These are phyloP conservation scores for Glycine tomentella DNA, from an alignment of 306 rosid species.

Conservation along the genomic window DNA sequence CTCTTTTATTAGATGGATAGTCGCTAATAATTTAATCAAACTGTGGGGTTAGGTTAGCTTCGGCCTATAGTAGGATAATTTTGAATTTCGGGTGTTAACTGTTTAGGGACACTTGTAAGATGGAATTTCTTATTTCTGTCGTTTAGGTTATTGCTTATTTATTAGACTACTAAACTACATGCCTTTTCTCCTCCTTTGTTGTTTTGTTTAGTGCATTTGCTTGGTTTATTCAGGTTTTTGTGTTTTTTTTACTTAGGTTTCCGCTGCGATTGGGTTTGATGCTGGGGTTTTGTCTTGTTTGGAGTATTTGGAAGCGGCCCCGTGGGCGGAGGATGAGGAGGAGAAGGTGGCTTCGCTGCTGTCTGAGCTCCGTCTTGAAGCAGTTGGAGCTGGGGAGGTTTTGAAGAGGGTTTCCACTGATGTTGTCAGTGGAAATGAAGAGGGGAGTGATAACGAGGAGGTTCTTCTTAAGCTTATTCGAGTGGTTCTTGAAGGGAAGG, in stretches of 20 bases:
- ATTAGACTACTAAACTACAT: not conserved
- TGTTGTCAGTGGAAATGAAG: conserved; percentile 69
- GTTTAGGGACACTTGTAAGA: conserved; percentile 21
- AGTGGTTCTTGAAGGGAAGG: conserved; percentile 98
- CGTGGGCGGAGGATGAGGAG: conserved; percentile 98
- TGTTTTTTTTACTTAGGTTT: conserved; percentile 61
- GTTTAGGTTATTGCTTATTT: not conserved
- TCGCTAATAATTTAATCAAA: not conserved
- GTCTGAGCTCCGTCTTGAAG: conserved; percentile 91
- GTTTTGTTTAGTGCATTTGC: not conserved
- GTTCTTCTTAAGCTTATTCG: conserved; percentile 85
- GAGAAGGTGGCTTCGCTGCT: conserved; percentile 92
- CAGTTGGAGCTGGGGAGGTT: conserved; percentile 91
- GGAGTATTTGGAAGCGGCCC: conserved; percentile 98
- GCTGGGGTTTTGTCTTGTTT: conserved; percentile 95
- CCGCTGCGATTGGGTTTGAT: conserved; percentile 92
- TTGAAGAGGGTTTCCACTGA: conserved; percentile 88
- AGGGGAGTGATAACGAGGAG: conserved; percentile 83
- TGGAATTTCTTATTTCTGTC: conserved; percentile 7
- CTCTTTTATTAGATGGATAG: conserved; percentile 31
- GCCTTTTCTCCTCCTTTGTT: not conserved
- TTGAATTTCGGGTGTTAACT: conserved; percentile 42
- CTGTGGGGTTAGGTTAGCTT: conserved; percentile 54
- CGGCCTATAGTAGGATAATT: conserved; percentile 25
- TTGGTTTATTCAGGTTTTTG: conserved; percentile 34